Conservation (phyloP, 2,329 filamentous ascomycete genomes). For the Geosmithia putterillii region DNA sequence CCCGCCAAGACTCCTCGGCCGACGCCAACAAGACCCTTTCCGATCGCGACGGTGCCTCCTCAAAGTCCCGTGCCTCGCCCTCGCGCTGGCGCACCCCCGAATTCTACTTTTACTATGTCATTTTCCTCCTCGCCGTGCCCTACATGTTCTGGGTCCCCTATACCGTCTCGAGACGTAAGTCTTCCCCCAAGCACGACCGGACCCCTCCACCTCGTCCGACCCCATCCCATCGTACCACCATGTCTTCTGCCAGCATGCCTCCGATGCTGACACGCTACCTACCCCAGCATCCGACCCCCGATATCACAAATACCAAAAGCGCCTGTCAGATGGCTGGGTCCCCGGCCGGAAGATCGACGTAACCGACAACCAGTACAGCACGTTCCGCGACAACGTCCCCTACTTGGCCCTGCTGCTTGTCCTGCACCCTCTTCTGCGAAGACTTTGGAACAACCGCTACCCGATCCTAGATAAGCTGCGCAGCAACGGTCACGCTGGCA, state of each 20-base stretch:
- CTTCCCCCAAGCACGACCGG: background rate
- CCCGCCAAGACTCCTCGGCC: conserved; percentile 25
- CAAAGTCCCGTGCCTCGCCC: conserved; percentile 31
- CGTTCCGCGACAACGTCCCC: conserved; percentile 77
- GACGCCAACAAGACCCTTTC: conserved; percentile 12
- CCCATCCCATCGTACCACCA: background rate
- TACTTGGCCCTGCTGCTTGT: conserved; percentile 63
- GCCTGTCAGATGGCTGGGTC: conserved; percentile 78
- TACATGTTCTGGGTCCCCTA: conserved; percentile 88
- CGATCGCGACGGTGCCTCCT: conserved; percentile 3
- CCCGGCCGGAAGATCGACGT: conserved; percentile 86
- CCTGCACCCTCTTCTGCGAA: conserved; percentile 69
- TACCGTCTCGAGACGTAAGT: conserved; percentile 69
- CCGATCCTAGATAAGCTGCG: conserved; percentile 17
- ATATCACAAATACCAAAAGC: conserved; percentile 59
- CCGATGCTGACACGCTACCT: conserved; percentile 7
- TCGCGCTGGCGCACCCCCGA: conserved; percentile 80
- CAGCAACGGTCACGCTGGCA: too few relatives aligned
- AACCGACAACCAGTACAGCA: conserved; percentile 77
- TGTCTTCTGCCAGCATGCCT: background rate
- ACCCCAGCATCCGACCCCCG: conserved; percentile 65
- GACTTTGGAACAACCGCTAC: conserved; percentile 49
- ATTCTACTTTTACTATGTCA: conserved; percentile 68
- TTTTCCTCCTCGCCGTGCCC: conserved; percentile 56
- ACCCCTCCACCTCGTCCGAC: background rate